Percentiles rank a stretch among this genome's conserved stretches.
Evolutionary conservation across 352 stramenopile genomes (phyloP).

Genomic region (Pythium chondricola): DNA sequence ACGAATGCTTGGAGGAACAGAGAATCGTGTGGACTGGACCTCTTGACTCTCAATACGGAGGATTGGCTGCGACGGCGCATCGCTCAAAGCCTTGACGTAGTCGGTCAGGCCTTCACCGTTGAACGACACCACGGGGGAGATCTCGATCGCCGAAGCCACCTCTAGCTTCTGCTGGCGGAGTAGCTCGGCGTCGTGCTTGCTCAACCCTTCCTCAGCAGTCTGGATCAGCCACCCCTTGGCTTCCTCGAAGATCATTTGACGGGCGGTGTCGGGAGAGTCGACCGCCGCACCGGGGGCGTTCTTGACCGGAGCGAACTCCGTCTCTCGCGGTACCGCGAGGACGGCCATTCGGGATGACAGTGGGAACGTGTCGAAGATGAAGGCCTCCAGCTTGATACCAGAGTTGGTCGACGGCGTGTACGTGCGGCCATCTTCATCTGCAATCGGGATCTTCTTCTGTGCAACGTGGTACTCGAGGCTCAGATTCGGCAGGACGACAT

Average conservation of each 20-base stretch:
- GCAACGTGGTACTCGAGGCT: constrained; percentile 93
- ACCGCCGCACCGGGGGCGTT: constrained; percentile 68
- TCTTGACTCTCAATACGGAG: constrained; percentile 35
- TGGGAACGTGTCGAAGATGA: constrained; percentile 99
- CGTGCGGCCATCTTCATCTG: constrained; percentile 72
- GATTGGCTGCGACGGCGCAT: constrained; percentile 17
- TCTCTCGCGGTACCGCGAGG: constrained; percentile 87
- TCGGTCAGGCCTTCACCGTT: constrained; percentile 72
- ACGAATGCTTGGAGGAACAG: constrained; percentile 32
- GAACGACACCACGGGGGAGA: constrained; percentile 86
- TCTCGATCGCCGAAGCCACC: constrained; percentile 41
- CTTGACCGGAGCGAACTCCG: constrained; percentile 93
- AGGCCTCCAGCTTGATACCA: constrained; percentile 97
- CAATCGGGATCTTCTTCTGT: constrained; percentile 96
- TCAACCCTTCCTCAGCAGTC: constrained; percentile 31
- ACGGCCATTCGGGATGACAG: constrained; percentile 91
- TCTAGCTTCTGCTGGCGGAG: constrained; percentile 35
- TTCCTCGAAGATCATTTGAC: constrained; percentile 65
- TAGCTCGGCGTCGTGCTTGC: constrained; percentile 16
- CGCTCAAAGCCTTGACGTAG: constrained; percentile 22
- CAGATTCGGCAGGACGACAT: constrained; percentile 82
- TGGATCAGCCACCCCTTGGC: constrained; percentile 53
- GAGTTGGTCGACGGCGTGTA: constrained; percentile 84
- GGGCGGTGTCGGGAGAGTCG: constrained; percentile 85
- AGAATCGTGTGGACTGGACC: constrained; percentile 15